These are phyloP conservation scores for Clavispora vitiphila DNA, from an alignment of 805 yeast species.

Conservation along the genomic window DNA sequence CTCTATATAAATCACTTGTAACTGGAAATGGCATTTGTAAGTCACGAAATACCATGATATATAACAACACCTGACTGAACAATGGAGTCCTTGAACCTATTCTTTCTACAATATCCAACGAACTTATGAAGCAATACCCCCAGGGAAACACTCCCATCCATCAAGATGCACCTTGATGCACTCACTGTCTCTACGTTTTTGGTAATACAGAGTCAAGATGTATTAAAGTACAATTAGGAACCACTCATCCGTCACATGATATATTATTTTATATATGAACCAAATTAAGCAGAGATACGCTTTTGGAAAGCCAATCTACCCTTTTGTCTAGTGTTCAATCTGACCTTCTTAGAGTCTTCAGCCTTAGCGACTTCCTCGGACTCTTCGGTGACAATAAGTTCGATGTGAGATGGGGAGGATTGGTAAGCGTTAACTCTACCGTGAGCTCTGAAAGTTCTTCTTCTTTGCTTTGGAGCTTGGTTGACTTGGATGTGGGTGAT, in stretches of 20 bases:
- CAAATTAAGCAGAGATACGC: conserved; percentile 57
- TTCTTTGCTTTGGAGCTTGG: conserved; percentile 99
- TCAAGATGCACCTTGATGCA: too few species aligned
- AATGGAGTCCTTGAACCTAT: too few species aligned
- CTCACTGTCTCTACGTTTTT: too few species aligned
- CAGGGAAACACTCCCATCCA: too few species aligned
- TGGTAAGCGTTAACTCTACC: conserved; percentile 99
- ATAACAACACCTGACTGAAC: too few species aligned
- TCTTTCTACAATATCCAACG: too few species aligned
- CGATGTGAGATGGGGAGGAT: conserved; percentile 98
- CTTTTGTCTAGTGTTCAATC: conserved; percentile 86
- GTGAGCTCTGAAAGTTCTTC: conserved; percentile 99
- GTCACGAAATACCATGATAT: too few species aligned
- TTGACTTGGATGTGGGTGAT: conserved; percentile 98
- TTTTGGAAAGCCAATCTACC: conserved; percentile 88
- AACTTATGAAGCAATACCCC: too few species aligned
- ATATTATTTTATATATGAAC: conserved; percentile 2
- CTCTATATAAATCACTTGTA: too few species aligned
- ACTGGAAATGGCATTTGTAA: too few species aligned
- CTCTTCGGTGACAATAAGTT: conserved; percentile 92
- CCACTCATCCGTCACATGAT: conserved; percentile 2
- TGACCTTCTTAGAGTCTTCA: conserved; percentile 57
- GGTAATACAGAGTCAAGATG: background rate
- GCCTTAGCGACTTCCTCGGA: conserved; percentile 93
- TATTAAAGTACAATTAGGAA: conserved; percentile 1